Evolutionary conservation across 352 stramenopile species (phyloP).

Genomic region (Elongisporangium anandrum): DNA sequence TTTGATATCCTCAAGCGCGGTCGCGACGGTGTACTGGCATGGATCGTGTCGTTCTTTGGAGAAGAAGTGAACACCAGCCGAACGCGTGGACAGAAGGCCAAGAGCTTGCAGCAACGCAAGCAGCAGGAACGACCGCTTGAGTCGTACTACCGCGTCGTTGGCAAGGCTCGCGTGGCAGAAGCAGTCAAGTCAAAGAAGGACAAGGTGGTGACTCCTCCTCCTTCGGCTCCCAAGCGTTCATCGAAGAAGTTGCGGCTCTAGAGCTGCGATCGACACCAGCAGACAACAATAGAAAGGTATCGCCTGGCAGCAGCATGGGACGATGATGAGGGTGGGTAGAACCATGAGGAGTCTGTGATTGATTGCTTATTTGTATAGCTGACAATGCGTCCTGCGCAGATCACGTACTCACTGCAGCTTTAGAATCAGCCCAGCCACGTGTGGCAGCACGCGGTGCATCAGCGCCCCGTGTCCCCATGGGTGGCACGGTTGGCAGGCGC

Average conservation of each 20-base stretch:
- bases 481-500: not conserved
- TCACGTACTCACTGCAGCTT: not conserved
- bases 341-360: not conserved
- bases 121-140: slow-evolving; percentile 61
- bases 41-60: slow-evolving; percentile 70
- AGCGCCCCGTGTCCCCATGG: not conserved
- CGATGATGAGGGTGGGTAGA: not conserved
- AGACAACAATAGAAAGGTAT: not conserved
- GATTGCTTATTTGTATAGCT: not conserved
- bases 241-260: not conserved
- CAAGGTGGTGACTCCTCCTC: slow-evolving; percentile 10
- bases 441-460: not conserved
- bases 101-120: slow-evolving; percentile 20
- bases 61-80: slow-evolving; percentile 55
- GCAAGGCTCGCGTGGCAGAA: slow-evolving; percentile 34
- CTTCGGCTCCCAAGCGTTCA: not conserved
- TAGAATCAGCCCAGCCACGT: not conserved
- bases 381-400: not conserved
- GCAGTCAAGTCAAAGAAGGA: slow-evolving; percentile 16
- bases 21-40: slow-evolving; percentile 67
- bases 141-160: slow-evolving; percentile 70
- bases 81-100: slow-evolving; percentile 62
- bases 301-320: not conserved
- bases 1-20: slow-evolving; percentile 77
- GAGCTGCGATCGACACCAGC: not conserved